Conservation (phyloP, 768 basidiomycete species). For the Pisolithus albus region DNA sequence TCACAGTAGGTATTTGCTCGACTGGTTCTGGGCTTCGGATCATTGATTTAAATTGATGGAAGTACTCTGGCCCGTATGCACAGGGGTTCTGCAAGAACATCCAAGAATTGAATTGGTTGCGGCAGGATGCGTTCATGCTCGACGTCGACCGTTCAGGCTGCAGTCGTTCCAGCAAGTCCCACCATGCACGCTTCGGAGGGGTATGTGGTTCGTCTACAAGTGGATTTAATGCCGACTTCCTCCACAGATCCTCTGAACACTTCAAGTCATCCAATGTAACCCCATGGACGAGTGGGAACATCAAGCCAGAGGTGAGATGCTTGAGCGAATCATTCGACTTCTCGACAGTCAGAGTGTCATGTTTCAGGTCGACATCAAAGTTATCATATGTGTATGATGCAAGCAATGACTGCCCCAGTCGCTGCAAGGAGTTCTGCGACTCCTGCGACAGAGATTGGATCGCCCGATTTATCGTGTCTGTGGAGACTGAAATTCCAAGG, state of each 20-base stretch:
- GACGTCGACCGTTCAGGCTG: too few relatives aligned
- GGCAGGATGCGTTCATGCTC: too few relatives aligned
- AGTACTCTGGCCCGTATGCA: too few relatives aligned
- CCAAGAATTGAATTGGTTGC: too few relatives aligned
- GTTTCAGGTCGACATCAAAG: conserved; percentile 34
- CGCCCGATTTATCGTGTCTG: conserved; percentile 16
- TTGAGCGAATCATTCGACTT: conserved; percentile 14
- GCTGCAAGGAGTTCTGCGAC: conserved; percentile 8
- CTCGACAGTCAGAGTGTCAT: conserved; percentile 25
- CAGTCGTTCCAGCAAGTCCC: too few relatives aligned
- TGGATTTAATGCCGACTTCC: conserved; percentile 18
- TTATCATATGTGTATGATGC: conserved; percentile 36
- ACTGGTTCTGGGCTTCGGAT: too few relatives aligned
- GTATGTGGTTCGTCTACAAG: too few relatives aligned
- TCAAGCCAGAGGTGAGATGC: conserved; percentile 19
- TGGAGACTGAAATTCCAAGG: conserved; percentile 25
- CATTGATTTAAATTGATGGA: too few relatives aligned
- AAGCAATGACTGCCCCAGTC: conserved; percentile 20
- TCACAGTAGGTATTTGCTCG: too few relatives aligned
- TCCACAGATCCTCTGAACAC: conserved; percentile 31
- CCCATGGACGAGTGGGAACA: conserved; percentile 18
- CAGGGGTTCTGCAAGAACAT: too few relatives aligned
- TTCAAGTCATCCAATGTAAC: conserved; percentile 20
- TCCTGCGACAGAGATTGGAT: conserved; percentile 21
- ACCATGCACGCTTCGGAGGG: too few relatives aligned